These are phyloP conservation scores for Apiospora marii DNA, from an alignment of 2,329 filamentous ascomycete genomes.

Conservation along the genomic window DNA sequence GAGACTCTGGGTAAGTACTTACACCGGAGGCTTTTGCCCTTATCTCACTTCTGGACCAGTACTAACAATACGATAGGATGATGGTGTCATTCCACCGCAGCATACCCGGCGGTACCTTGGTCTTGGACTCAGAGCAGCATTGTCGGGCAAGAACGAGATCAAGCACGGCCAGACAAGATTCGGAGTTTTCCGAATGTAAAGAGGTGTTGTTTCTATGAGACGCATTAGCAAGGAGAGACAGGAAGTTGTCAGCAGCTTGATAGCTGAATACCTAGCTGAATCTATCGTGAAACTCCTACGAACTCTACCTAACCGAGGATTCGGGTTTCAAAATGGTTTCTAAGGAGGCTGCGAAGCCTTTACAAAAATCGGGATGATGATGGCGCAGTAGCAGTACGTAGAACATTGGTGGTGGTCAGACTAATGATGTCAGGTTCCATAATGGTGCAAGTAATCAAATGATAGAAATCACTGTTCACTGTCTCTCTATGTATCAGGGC, in stretches of 20 bases:
- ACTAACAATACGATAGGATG: slow-evolving; percentile 59
- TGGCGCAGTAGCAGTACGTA: not conserved
- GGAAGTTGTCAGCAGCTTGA: not conserved
- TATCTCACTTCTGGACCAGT: slow-evolving; percentile 24
- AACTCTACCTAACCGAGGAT: not conserved
- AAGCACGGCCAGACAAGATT: slow-evolving; percentile 72
- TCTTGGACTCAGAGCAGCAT: slow-evolving; percentile 73
- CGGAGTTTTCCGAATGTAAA: slow-evolving; percentile 82
- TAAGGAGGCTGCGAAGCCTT: not conserved
- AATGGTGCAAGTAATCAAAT: not conserved
- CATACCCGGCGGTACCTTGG: slow-evolving; percentile 78
- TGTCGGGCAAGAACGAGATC: slow-evolving; percentile 71
- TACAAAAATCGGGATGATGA: not conserved
- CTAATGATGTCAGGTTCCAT: not conserved
- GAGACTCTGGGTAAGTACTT: slow-evolving; percentile 76
- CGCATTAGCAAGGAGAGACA: not conserved
- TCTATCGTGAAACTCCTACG: slow-evolving; percentile 1
- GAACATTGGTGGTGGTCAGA: not conserved
- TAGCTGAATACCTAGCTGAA: slow-evolving; percentile 1
- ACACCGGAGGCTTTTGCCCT: not conserved
- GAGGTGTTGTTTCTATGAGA: not conserved
- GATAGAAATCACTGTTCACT: not conserved
- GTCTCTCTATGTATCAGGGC: not conserved
- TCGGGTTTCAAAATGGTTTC: slow-evolving; percentile 3
- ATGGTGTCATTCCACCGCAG: slow-evolving; percentile 80